These are phyloP conservation scores for Microbotryum intermedium DNA, from an alignment of 1,284 basidiomycete genomes.

Conservation along the genomic window DNA sequence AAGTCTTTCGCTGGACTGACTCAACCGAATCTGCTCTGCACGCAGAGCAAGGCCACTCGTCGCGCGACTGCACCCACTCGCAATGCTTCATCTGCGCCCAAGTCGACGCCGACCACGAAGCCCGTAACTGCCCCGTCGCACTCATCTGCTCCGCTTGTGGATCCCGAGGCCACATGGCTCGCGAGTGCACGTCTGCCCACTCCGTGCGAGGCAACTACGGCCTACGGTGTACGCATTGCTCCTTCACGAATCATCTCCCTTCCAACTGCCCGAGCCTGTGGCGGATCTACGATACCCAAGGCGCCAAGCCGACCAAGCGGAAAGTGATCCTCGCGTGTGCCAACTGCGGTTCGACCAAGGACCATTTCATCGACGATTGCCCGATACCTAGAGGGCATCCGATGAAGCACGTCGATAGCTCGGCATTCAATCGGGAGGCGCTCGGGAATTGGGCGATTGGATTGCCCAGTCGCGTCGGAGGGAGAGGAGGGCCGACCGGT, in stretches of 20 bases:
- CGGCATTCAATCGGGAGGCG: slow-evolving; percentile 24
- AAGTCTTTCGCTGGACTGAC: not conserved
- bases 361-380: slow-evolving; percentile 31
- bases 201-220: slow-evolving; percentile 4
- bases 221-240: slow-evolving; percentile 15
- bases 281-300: slow-evolving; percentile 24
- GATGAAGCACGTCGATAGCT: slow-evolving; percentile 20
- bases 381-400: slow-evolving; percentile 27
- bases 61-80: slow-evolving; percentile 27
- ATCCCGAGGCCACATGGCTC: slow-evolving; percentile 24
- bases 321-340: slow-evolving; percentile 24
- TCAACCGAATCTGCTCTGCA: not conserved
- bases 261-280: slow-evolving; percentile 25
- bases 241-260: slow-evolving; percentile 11
- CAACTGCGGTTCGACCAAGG: slow-evolving; percentile 23
- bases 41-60: slow-evolving; percentile 25
- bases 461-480: not conserved
- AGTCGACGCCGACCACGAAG: slow-evolving; percentile 28
- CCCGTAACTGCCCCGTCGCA: slow-evolving; percentile 26
- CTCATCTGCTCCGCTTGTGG: slow-evolving; percentile 26
- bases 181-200: slow-evolving; percentile 11
- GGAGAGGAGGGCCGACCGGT: not conserved
- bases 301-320: slow-evolving; percentile 24
- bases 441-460: slow-evolving; percentile 10
- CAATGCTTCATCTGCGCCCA: slow-evolving; percentile 29